Evolutionary conservation across 371 early-diverging fungal species (phyloP), one percentile per base, ranked within the genome.

Genomic region (Pancytospora philotis): DNA sequence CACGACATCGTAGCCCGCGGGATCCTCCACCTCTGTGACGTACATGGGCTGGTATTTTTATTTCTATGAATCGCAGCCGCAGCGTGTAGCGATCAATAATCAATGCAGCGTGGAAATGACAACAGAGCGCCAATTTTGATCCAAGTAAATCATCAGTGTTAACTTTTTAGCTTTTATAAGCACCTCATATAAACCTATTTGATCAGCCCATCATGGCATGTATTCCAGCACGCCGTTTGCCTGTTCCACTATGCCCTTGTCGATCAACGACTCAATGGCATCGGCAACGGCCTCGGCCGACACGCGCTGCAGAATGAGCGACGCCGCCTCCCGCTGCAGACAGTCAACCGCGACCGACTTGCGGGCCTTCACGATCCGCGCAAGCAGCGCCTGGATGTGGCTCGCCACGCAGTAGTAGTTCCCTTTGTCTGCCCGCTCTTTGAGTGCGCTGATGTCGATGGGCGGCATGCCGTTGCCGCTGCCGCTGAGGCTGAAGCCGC

Each of bases 221-320:
- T 53, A 53, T 36, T 53, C 55, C 8, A 53, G 25, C 6, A 10
- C 28, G 1, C 39, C 60, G 1, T 39, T 63, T 3, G 32, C 25
- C 3, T 34, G 34, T 53, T 71, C 72, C 19, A 66, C 45, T n/a
- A 71, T 66, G 30, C 72, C 72, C 32, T 71, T 71, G 6, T 71
- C 72, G 32, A 36, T 32, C 38, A 57, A 38, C 1, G 8, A 52
- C 36, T 59, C 39, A 1, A 71, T 25, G 0, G 36, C 51, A 39
- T 66, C 62, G 3, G 1, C 25, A 22, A 66, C 28, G 13, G 32
- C 30, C 22, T 32, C 65, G 1, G 30, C 30, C 30, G 56, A 48
- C 30, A 66, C 28, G 13, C 31, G 56, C 34, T 66, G 53, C 45
- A 48, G 59, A 2, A 56, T 50, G 3, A 38, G 1, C 16, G 36